Conservation (phyloP, 1,284 basidiomycete species). For the Meripilus lineatus region DNA sequence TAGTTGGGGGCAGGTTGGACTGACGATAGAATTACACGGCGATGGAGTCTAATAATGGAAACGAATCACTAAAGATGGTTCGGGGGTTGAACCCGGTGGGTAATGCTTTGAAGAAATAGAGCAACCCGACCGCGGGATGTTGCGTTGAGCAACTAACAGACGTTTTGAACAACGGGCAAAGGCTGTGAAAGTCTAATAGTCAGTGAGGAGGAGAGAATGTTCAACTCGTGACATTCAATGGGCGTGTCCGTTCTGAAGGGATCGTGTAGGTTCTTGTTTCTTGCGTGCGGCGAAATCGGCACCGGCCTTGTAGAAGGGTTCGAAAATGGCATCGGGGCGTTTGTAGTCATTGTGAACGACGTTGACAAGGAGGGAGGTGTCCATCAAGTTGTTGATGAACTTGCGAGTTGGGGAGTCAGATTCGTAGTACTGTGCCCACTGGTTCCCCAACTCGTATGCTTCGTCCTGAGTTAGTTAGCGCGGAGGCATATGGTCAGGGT, state of each 20-base stretch:
- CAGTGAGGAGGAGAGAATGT: slow-evolving; percentile 3
- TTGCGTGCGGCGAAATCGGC: slow-evolving; percentile 44
- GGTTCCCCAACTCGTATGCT: slow-evolving; percentile 90
- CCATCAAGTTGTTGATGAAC: slow-evolving; percentile 77
- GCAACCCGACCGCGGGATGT: slow-evolving; percentile 16
- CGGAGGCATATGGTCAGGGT: neutral
- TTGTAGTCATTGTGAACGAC: slow-evolving; percentile 98
- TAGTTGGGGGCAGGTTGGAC: slow-evolving; percentile 16
- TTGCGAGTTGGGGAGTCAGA: slow-evolving; percentile 69
- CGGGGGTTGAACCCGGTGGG: slow-evolving; percentile 76
- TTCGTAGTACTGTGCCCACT: slow-evolving; percentile 93
- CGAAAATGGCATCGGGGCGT: slow-evolving; percentile 79
- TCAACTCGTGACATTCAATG: slow-evolving; percentile 15
- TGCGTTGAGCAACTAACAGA: slow-evolving; percentile 16
- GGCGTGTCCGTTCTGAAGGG: slow-evolving; percentile 16
- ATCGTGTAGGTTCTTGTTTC: slow-evolving; percentile 24
- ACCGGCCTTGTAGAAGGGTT: slow-evolving; percentile 77
- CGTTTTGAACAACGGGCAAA: neutral
- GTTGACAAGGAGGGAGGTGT: slow-evolving; percentile 87
- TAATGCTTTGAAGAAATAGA: slow-evolving; percentile 19
- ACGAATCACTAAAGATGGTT: slow-evolving; percentile 24
- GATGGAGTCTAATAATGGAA: slow-evolving; percentile 14
- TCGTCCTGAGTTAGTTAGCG: slow-evolving; percentile 75
- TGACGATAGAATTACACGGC: slow-evolving; percentile 9
- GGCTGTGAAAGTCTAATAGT: neutral